phyloP scores from a whole-genome alignment of 306 rosid genomes.

The Vigna mungo region DNA sequence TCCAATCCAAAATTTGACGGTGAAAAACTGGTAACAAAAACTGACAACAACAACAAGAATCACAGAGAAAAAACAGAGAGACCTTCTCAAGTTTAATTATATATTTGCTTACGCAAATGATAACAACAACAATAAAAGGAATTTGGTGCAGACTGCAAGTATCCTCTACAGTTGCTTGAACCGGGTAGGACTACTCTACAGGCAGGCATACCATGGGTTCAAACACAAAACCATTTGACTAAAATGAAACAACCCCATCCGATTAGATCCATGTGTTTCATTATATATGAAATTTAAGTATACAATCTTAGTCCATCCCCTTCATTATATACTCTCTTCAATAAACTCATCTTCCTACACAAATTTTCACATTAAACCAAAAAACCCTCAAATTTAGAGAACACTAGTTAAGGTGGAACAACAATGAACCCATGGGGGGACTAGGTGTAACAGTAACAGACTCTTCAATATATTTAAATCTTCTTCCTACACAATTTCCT shows the following conservation, averaged over 20 bases:
- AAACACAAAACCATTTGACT: background rate
- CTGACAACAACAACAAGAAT: background rate
- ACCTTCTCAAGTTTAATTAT: background rate
- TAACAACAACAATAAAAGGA: background rate
- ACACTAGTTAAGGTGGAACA: no score
- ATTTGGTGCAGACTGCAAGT: background rate
- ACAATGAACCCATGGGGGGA: no score
- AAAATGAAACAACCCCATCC: background rate
- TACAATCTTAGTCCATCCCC: slow-evolving; percentile 1
- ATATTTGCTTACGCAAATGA: background rate
- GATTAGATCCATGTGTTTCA: background rate
- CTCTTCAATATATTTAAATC: background rate
- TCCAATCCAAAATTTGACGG: background rate
- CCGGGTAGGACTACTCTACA: no score
- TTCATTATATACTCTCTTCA: background rate
- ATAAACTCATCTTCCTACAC: background rate
- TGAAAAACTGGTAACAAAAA: slow-evolving; percentile 30
- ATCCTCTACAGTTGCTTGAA: background rate
- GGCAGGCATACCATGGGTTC: no score
- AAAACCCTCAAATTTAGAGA: no score
- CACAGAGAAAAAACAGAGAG: background rate
- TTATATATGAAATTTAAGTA: background rate
- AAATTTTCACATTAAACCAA: background rate
- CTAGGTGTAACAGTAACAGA: no score
- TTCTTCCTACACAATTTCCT: background rate